Conservation (phyloP, 768 basidiomycete species). For the Sarcomyxa edulis region DNA sequence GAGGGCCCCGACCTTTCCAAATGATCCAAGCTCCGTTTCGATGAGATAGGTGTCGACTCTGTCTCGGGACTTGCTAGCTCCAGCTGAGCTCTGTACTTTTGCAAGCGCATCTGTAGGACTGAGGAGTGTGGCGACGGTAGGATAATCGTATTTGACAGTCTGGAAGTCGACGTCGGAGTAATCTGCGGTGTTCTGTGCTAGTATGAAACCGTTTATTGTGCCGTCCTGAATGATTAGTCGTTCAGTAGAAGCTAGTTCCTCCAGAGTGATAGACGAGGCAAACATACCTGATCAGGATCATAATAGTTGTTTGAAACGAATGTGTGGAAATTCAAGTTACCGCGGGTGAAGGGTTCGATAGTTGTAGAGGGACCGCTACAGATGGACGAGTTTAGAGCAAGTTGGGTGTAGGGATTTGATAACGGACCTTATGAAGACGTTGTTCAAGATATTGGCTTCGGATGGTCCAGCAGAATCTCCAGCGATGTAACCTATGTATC, state of each 20-base stretch:
- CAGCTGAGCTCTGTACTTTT: constrained; percentile 22
- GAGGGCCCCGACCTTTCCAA: constrained; percentile 26
- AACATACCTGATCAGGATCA: constrained; percentile 21
- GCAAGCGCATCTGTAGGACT: constrained; percentile 23
- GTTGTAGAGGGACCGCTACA: constrained; percentile 26
- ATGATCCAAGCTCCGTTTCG: constrained; percentile 24
- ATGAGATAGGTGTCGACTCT: constrained; percentile 26
- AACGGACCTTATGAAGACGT: constrained; percentile 26
- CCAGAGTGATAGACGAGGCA: background rate
- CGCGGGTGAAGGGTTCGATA: constrained; percentile 25
- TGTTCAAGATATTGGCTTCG: constrained; percentile 28
- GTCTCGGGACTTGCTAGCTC: constrained; percentile 27
- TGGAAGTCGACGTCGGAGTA: constrained; percentile 29
- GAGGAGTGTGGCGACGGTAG: constrained; percentile 22
- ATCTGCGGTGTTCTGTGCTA: constrained; percentile 20
- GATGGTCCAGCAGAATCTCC: constrained; percentile 29
- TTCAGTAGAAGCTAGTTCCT: background rate
- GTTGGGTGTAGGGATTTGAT: background rate
- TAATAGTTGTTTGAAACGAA: constrained; percentile 29
- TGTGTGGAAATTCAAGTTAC: constrained; percentile 30
- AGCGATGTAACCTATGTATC: constrained; percentile 23
- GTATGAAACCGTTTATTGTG: constrained; percentile 22
- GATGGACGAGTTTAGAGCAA: background rate
- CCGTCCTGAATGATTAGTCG: constrained; percentile 15
- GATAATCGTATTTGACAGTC: constrained; percentile 22